Percentiles rank a stretch among this genome's conserved stretches.
phyloP scores from a whole-genome alignment of 768 basidiomycete genomes.

The Leccinum rimulosum region DNA sequence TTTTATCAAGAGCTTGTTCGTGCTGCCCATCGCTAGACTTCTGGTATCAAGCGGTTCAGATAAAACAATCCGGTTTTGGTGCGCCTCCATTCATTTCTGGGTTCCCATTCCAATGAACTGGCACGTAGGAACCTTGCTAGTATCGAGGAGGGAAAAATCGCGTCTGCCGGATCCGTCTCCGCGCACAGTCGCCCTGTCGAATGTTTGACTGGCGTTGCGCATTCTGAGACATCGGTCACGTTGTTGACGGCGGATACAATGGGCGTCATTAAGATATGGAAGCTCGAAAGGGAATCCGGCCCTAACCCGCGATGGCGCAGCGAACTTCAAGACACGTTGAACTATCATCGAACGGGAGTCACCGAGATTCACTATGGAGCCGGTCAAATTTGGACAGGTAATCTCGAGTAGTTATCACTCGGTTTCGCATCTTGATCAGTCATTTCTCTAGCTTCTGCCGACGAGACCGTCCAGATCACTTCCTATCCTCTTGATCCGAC shows the following conservation, averaged over 20 bases:
- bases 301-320: conserved; percentile 48
- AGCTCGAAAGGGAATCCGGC: conserved; percentile 44
- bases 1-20: conserved; percentile 84
- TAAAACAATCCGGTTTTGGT: conserved; percentile 87
- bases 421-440: neutral
- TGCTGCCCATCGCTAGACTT: conserved; percentile 62
- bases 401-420: neutral
- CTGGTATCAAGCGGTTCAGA: conserved; percentile 90
- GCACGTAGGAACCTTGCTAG: conserved; percentile 60
- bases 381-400: conserved; percentile 91
- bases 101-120: neutral
- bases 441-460: conserved; percentile 68
- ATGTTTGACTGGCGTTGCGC: conserved; percentile 56
- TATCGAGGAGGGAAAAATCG: conserved; percentile 38
- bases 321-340: conserved; percentile 52
- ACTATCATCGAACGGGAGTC: conserved; percentile 79
- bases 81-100: conserved; percentile 19
- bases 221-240: conserved; percentile 44
- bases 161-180: conserved; percentile 65
- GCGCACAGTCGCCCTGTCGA: conserved; percentile 89
- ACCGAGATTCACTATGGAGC: conserved; percentile 65
- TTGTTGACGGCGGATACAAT: conserved; percentile 90
- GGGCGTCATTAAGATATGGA: conserved; percentile 86
- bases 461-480: conserved; percentile 75
- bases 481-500: conserved; percentile 38